A percentile compares a stretch with the other conserved stretches of the same genome.
Evolutionary conservation across 2,329 filamentous ascomycete genomes (phyloP).

Genomic region (Taxawa tesnikishii): DNA sequence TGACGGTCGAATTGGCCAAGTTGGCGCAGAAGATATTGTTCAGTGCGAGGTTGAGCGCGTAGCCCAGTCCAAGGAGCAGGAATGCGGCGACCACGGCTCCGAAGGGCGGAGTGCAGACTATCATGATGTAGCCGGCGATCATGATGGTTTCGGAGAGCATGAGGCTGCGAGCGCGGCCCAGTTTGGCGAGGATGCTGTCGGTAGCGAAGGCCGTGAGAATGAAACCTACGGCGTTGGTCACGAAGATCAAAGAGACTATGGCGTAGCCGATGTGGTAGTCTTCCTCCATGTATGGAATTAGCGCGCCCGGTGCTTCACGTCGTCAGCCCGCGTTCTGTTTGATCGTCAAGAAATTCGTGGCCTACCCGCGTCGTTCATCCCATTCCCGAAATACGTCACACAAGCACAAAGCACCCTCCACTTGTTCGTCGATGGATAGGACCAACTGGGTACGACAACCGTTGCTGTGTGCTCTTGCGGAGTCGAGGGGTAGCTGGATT

Average conservation of each 20-base stretch:
- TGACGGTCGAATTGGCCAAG: slow-evolving; percentile 36
- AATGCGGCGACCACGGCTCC: slow-evolving; percentile 48
- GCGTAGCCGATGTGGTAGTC: slow-evolving; percentile 68
- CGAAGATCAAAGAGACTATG: slow-evolving; percentile 69
- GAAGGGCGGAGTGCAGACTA: slow-evolving; percentile 60
- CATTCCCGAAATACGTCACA: slow-evolving; percentile 54
- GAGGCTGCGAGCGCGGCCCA: slow-evolving; percentile 55
- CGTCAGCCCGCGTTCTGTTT: no score
- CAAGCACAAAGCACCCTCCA: slow-evolving; percentile 55
- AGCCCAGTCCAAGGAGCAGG: slow-evolving; percentile 49
- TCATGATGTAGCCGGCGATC: slow-evolving; percentile 48
- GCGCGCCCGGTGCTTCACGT: slow-evolving; percentile 48
- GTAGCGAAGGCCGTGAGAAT: slow-evolving; percentile 58
- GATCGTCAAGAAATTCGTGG: no score
- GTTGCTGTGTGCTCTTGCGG: slow-evolving; percentile 29
- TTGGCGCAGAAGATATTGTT: slow-evolving; percentile 47
- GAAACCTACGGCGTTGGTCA: slow-evolving; percentile 66
- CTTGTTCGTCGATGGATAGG: slow-evolving; percentile 51
- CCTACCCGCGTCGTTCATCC: slow-evolving; percentile 48
- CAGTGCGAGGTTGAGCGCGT: slow-evolving; percentile 38
- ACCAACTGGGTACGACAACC: slow-evolving; percentile 44
- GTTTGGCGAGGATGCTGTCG: slow-evolving; percentile 47
- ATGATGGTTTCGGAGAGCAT: slow-evolving; percentile 47
- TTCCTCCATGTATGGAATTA: slow-evolving; percentile 70
- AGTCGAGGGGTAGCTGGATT: slow-evolving; percentile 42